Percentiles rank a stretch among this genome's conserved stretches.
phyloP scores from a whole-genome alignment of 768 basidiomycete species.

The Obba rivulosa region DNA sequence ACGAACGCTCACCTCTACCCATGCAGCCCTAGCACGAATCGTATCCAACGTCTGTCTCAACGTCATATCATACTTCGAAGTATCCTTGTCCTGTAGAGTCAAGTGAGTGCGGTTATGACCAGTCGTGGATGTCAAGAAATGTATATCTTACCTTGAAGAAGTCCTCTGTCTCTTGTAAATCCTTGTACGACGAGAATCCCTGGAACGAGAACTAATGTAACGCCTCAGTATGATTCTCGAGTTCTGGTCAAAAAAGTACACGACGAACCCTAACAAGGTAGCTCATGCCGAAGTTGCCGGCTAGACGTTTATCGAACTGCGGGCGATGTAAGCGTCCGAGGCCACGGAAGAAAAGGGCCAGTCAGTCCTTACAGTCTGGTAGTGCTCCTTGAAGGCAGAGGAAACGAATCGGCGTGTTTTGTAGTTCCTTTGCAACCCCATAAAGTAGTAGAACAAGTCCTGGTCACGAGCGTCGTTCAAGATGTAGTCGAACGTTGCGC shows the following conservation, averaged over 20 bases:
- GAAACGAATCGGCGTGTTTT: conserved; percentile 31
- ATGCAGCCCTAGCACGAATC: conserved; percentile 54
- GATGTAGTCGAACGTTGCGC: conserved; percentile 39
- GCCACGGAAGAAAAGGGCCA: not conserved
- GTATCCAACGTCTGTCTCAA: conserved; percentile 66
- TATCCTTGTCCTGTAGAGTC: conserved; percentile 50
- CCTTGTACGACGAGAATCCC: conserved; percentile 59
- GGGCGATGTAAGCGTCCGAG: not conserved
- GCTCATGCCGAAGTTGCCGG: conserved; percentile 57
- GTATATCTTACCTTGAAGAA: conserved; percentile 77
- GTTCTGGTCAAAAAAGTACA: not conserved
- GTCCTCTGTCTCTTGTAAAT: conserved; percentile 51
- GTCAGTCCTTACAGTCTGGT: conserved; percentile 26
- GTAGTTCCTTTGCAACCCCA: conserved; percentile 31
- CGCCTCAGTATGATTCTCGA: not conserved
- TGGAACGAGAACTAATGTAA: conserved; percentile 30
- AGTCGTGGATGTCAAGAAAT: not conserved
- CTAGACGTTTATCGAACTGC: conserved; percentile 64
- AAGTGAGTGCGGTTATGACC: conserved; percentile 5
- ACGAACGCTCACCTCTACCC: conserved; percentile 47
- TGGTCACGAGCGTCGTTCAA: conserved; percentile 21
- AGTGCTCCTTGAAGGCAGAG: conserved; percentile 37
- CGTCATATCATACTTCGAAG: conserved; percentile 58
- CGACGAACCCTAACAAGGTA: not conserved
- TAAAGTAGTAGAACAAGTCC: conserved; percentile 31